phyloP scores from a whole-genome alignment of 139 green algal species.

The Picocystis salinarum region DNA sequence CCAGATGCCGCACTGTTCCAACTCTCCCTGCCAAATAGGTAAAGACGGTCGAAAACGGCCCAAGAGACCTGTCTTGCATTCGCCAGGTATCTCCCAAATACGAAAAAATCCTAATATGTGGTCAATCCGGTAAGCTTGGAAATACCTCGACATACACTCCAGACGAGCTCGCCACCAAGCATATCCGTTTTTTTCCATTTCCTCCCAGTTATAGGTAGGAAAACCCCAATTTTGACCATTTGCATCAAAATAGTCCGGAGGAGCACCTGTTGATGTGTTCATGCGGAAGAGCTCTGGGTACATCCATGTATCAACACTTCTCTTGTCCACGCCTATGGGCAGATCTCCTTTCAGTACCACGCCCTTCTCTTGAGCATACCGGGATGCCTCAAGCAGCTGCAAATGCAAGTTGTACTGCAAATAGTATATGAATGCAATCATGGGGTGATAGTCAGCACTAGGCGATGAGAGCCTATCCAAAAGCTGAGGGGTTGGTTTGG shows the following conservation, averaged over 20 bases:
- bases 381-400: conserved; percentile 36
- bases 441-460: too few relatives aligned
- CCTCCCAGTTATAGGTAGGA: conserved; percentile 93
- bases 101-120: conserved; percentile 97
- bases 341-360: conserved; percentile 91
- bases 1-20: conserved; percentile 68
- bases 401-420: conserved; percentile 77
- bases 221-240: conserved; percentile 92
- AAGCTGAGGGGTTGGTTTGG: conserved; percentile 8
- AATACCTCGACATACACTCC: conserved; percentile 67
- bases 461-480: conserved; percentile 33
- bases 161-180: conserved; percentile 67
- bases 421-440: conserved; percentile 55
- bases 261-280: conserved; percentile 66
- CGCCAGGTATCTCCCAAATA: conserved; percentile 79
- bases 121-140: conserved; percentile 86
- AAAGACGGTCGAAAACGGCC: conserved; percentile 68
- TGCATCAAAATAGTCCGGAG: conserved; percentile 71
- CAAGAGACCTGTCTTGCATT: conserved; percentile 29
- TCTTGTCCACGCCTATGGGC: conserved; percentile 88
- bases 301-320: conserved; percentile 78
- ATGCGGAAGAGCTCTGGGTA: conserved; percentile 72
- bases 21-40: conserved; percentile 47
- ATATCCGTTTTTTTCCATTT: conserved; percentile 75
- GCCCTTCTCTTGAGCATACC: conserved; percentile 31